A percentile compares a stretch with the other conserved stretches of the same genome.
These are phyloP conservation scores for Tulasnella sp. DNA, from an alignment of 768 basidiomycete species.

Conservation along the genomic window DNA sequence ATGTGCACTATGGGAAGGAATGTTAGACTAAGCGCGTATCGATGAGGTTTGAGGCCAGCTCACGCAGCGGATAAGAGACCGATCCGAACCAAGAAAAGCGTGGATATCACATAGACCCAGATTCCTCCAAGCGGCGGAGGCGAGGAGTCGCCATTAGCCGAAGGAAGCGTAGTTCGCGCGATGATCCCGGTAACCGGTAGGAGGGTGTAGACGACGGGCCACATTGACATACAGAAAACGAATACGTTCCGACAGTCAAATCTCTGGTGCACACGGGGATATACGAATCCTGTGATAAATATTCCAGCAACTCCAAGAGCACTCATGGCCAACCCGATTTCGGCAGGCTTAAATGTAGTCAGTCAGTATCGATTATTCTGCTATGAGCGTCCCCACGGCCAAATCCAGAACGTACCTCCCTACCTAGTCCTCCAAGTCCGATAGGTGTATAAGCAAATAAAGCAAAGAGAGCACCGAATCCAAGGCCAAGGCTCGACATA, in stretches of 20 bases:
- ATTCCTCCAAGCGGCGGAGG: conserved; percentile 15
- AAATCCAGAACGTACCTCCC: neutral
- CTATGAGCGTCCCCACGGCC: neutral
- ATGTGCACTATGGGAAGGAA: neutral
- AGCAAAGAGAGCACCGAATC: conserved; percentile 64
- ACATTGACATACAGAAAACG: conserved; percentile 28
- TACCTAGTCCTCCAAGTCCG: neutral
- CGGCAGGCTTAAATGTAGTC: conserved; percentile 26
- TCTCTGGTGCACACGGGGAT: conserved; percentile 29
- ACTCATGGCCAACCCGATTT: conserved; percentile 29
- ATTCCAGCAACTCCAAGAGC: conserved; percentile 27
- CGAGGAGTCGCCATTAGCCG: neutral
- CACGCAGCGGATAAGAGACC: conserved; percentile 17
- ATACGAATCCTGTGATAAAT: conserved; percentile 26
- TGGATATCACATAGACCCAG: conserved; percentile 19
- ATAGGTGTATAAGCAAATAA: conserved; percentile 60
- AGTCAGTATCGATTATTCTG: neutral
- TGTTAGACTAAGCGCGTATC: neutral
- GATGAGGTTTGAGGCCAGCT: neutral
- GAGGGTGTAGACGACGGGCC: conserved; percentile 28
- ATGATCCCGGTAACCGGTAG: conserved; percentile 27
- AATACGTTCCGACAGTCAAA: conserved; percentile 27
- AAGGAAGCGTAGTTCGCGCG: conserved; percentile 15
- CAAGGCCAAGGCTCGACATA: conserved; percentile 47
- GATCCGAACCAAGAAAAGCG: conserved; percentile 1